Base-by-base conservation (phyloP, 768 basidiomycete species). In the Rhodosporidiobolus sp. region DNA sequence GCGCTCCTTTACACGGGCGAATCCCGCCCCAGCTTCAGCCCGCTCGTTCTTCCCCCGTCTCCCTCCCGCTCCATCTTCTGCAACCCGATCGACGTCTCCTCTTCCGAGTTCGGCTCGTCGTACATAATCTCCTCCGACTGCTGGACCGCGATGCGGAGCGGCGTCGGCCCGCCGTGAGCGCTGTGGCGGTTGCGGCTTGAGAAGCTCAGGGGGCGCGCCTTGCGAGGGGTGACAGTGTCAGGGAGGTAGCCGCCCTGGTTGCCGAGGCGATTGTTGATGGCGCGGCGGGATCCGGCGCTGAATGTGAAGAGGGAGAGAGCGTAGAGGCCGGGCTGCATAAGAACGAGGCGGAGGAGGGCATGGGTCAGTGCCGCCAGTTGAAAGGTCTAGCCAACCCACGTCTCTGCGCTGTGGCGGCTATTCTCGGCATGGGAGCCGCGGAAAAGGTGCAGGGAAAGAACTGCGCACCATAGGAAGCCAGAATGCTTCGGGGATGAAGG, bases 391-490 rank as follows among this genome's bases (percentile, higher is more conserved):
- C n/a, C n/a, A n/a, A n/a, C n/a, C n/a, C n/a, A n/a, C n/a, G n/a
- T n/a, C n/a, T n/a, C n/a, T n/a, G n/a, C n/a, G n/a, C n/a, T n/a
- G n/a, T n/a, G n/a, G n/a, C n/a, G n/a, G n/a, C n/a, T n/a, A n/a
- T n/a, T n/a, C n/a, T n/a, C n/a, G n/a, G n/a, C n/a, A n/a, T n/a
- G n/a, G n/a, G n/a, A n/a, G n/a, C n/a, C n/a, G 5, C 7, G 34
- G 24, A 7, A 16, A 17, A 12, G 8, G 14, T 24, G 12, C 10
- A 22, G 34, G 4, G 50, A 38, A 26, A n/a, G n/a, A n/a, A n/a
- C n/a, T 9, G 20, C 53, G 63, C 52, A 54, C 53, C 53, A 64
- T 26, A 12, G 62, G 61, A 24, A 52, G 3, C 61, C 61, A 63
- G 34, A 52, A 24, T 4, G 62, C 34, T 2, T 14, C 4, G n/a